These are phyloP conservation scores for Simmondsia chinensis DNA, from an alignment of 148 eudicot species.

Conservation along the genomic window DNA sequence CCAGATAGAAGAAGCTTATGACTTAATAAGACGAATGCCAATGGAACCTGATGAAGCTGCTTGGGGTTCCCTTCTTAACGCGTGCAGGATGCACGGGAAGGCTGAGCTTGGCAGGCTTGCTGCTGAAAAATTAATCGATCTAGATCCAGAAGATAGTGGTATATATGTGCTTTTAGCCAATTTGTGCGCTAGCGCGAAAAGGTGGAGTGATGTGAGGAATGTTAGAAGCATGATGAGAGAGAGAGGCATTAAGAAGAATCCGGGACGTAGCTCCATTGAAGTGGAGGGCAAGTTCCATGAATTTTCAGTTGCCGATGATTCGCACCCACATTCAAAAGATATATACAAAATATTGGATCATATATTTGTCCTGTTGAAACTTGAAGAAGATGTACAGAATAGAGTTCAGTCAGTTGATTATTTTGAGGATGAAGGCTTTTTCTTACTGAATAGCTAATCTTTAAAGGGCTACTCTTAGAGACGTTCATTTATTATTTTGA, in stretches of 20 bases:
- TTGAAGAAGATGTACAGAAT: slow-evolving; percentile 14
- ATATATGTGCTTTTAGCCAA: slow-evolving; percentile 49
- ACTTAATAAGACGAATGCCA: slow-evolving; percentile 37
- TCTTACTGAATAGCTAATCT: slow-evolving; percentile 5
- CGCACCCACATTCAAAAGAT: slow-evolving; percentile 43
- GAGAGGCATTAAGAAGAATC: slow-evolving; percentile 55
- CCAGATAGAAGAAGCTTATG: slow-evolving; percentile 37
- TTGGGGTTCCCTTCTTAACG: slow-evolving; percentile 67
- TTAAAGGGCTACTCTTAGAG: too few relatives aligned
- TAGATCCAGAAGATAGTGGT: slow-evolving; percentile 62
- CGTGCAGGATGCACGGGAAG: slow-evolving; percentile 52
- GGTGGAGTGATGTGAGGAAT: slow-evolving; percentile 53
- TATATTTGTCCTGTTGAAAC: slow-evolving; percentile 14
- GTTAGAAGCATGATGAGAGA: slow-evolving; percentile 61
- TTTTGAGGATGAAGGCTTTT: slow-evolving; percentile 3
- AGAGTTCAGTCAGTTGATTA: not conserved
- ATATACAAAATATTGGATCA: slow-evolving; percentile 33
- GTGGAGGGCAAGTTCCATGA: slow-evolving; percentile 55
- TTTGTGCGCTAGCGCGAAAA: slow-evolving; percentile 38
- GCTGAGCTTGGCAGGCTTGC: slow-evolving; percentile 52
- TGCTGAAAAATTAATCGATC: slow-evolving; percentile 32
- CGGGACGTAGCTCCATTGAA: slow-evolving; percentile 62
- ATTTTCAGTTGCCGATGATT: slow-evolving; percentile 50
- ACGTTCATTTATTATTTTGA: too few relatives aligned
- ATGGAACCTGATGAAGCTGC: slow-evolving; percentile 56